Conservation (phyloP, 1,284 basidiomycete genomes). For the Stygiomarasmius scandens region DNA sequence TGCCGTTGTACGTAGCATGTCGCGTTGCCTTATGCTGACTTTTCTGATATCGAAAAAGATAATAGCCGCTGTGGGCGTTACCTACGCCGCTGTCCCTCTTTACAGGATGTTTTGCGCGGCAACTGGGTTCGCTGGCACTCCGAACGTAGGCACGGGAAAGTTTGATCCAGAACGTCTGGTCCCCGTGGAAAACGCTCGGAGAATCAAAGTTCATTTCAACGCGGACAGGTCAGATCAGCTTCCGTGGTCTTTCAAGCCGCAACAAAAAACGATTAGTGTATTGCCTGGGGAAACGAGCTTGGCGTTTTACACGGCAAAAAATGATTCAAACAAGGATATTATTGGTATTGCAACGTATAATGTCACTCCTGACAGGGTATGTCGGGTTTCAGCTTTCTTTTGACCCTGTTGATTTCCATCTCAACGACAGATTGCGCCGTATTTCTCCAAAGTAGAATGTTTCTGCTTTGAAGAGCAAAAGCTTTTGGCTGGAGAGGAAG, state of each 20-base stretch:
- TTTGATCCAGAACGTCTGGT: constrained; percentile 85
- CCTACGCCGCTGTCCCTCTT: constrained; percentile 95
- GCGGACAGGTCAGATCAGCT: constrained; percentile 88
- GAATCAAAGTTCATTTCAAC: constrained; percentile 96
- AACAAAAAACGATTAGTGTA: constrained; percentile 89
- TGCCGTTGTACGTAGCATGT: constrained; percentile 7
- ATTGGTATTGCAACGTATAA: constrained; percentile 99
- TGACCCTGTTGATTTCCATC: neutral
- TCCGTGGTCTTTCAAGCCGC: constrained; percentile 92
- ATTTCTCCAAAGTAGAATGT: constrained; percentile 99
- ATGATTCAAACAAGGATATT: constrained; percentile 83
- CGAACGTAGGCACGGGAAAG: constrained; percentile 83
- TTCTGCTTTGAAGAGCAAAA: constrained; percentile 99
- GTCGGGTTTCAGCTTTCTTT: constrained; percentile 27
- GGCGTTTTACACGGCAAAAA: constrained; percentile 96
- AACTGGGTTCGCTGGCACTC: constrained; percentile 96
- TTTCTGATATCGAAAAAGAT: constrained; percentile 50
- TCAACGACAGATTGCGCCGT: constrained; percentile 82
- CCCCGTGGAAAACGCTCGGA: constrained; percentile 66
- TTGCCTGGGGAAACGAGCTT: constrained; percentile 95
- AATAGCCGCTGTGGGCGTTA: constrained; percentile 79
- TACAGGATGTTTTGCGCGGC: constrained; percentile 98
- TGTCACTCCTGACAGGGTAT: constrained; percentile 87
- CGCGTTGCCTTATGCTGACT: neutral
- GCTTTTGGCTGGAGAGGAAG: constrained; percentile 92